Evolutionary conservation across 2,329 filamentous ascomycete genomes (phyloP).

Genomic region (Elsinoe perseae): DNA sequence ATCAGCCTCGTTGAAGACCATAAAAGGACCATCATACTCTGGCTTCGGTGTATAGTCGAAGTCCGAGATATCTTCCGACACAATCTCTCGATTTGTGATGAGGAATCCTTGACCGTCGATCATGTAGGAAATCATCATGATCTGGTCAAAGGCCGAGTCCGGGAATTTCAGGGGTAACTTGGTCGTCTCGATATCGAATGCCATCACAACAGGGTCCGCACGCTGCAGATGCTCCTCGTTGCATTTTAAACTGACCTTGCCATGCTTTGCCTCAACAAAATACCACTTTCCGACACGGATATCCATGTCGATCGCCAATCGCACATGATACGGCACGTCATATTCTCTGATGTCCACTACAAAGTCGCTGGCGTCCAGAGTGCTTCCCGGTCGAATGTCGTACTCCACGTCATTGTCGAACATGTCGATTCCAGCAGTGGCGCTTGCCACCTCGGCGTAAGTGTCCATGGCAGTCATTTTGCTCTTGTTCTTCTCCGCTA

Average conservation of each 20-base stretch:
- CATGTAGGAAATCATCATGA: conserved; percentile 99
- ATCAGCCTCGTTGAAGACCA: conserved; percentile 96
- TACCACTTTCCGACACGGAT: conserved; percentile 98
- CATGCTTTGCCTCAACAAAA: conserved; percentile 87
- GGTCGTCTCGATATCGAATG: conserved; percentile 98
- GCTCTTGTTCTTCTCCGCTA: conserved; percentile 95
- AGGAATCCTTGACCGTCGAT: conserved; percentile 97
- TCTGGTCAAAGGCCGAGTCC: conserved; percentile 85
- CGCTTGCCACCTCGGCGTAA: conserved; percentile 91
- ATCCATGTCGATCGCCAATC: conserved; percentile 93
- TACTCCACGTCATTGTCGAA: conserved; percentile 76
- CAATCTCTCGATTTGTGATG: conserved; percentile 95
- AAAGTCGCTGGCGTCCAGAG: conserved; percentile 88
- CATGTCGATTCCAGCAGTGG: conserved; percentile 79
- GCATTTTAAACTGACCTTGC: conserved; percentile 70
- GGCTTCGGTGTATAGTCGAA: conserved; percentile 98
- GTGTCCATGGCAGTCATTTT: conserved; percentile 96
- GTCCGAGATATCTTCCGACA: conserved; percentile 93
- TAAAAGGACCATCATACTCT: conserved; percentile 89
- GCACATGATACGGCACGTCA: conserved; percentile 97
- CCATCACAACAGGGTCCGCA: conserved; percentile 94
- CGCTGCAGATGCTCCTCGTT: conserved; percentile 82
- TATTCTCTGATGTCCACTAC: conserved; percentile 99
- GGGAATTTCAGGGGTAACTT: conserved; percentile 96
- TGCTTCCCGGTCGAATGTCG: conserved; percentile 62